These are phyloP conservation scores for Lophiotrema nucula DNA, from an alignment of 495 filamentous ascomycete species.

Conservation along the genomic window DNA sequence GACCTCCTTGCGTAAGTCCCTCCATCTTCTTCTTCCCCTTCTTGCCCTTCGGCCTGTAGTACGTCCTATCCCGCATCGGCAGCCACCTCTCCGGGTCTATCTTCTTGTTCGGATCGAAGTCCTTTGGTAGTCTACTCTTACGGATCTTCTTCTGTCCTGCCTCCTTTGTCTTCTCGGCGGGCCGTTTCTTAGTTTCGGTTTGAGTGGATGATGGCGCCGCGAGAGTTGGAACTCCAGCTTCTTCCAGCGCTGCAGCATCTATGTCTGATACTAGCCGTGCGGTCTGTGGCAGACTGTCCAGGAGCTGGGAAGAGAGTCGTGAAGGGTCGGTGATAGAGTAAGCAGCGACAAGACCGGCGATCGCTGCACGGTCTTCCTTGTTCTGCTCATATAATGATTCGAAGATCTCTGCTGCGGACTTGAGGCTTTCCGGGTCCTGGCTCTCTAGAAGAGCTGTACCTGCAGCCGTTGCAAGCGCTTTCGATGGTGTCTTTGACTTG, in stretches of 20 bases:
- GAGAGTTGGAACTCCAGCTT: conserved; percentile 69
- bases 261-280: conserved; percentile 63
- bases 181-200: conserved; percentile 53
- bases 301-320: conserved; percentile 56
- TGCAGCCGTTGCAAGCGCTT: conserved; percentile 71
- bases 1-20: conserved; percentile 73
- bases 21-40: conserved; percentile 81
- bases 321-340: conserved; percentile 65
- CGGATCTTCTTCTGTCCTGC: conserved; percentile 64
- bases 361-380: conserved; percentile 60
- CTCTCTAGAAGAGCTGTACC: conserved; percentile 77
- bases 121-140: conserved; percentile 71
- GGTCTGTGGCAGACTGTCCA: conserved; percentile 63
- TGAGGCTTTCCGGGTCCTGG: conserved; percentile 61
- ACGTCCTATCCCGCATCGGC: conserved; percentile 81
- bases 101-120: conserved; percentile 70
- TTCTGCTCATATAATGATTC: conserved; percentile 60
- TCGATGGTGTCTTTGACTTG: conserved; percentile 43
- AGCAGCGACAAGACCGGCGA: conserved; percentile 81
- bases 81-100: conserved; percentile 91
- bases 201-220: conserved; percentile 44
- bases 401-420: conserved; percentile 73
- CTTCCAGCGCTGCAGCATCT: conserved; percentile 69
- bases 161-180: conserved; percentile 46
- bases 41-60: conserved; percentile 83